Conservation (phyloP, 169 alveolate species). For the Eimeria acervulina region DNA sequence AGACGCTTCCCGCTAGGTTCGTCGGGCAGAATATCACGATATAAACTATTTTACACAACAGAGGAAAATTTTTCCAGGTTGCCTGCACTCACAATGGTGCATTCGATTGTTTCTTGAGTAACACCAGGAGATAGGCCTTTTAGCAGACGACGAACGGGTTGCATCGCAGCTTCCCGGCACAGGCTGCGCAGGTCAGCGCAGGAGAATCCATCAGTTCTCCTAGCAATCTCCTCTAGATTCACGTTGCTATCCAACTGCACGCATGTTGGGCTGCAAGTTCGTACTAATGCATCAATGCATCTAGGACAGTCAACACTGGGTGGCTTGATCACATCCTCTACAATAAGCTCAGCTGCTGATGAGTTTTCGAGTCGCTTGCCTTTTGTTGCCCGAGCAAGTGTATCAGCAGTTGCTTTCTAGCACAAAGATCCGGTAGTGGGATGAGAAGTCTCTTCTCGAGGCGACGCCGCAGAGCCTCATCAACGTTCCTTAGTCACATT, state of each 20-base stretch:
- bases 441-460: slow-evolving; percentile 95
- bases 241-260: slow-evolving; percentile 61
- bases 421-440: slow-evolving; percentile 91
- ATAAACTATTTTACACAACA: not conserved
- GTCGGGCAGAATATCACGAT: not conserved
- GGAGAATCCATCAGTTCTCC: slow-evolving; percentile 77
- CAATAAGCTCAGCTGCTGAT: not conserved
- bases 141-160: slow-evolving; percentile 79
- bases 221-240: slow-evolving; percentile 52
- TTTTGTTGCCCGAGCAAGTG: slow-evolving; percentile 51
- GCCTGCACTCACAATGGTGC: not conserved
- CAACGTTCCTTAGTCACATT: slow-evolving; percentile 95
- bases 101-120: not conserved
- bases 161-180: slow-evolving; percentile 83
- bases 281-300: not conserved
- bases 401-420: slow-evolving; percentile 44
- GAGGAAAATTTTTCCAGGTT: not conserved
- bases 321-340: not conserved
- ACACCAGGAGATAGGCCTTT: slow-evolving; percentile 3
- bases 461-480: slow-evolving; percentile 96
- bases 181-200: slow-evolving; percentile 80
- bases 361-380: slow-evolving; percentile 3
- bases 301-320: not conserved
- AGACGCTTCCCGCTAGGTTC: not conserved
- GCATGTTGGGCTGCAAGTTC: slow-evolving; percentile 3